phyloP scores from a whole-genome alignment of 73 alveolate genomes.

The Stentor coeruleus region DNA sequence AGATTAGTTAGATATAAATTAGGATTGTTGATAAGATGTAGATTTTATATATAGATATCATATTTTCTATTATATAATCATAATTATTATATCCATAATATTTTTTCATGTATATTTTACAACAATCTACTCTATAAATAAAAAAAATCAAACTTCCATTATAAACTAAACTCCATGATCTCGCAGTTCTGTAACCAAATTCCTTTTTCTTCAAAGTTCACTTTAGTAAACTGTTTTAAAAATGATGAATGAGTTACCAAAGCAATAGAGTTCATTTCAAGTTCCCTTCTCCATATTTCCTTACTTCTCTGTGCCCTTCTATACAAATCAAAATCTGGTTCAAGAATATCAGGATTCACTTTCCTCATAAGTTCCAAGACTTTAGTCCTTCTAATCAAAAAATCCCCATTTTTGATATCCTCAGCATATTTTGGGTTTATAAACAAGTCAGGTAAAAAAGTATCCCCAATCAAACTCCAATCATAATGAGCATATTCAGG shows the following conservation, averaged over 20 bases:
- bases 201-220: not conserved
- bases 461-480: not conserved
- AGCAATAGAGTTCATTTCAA: not conserved
- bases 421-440: not conserved
- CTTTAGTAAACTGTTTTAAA: not conserved
- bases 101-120: too few relatives aligned
- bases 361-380: not conserved
- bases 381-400: not conserved
- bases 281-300: slow-evolving; percentile 2
- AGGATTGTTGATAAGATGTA: too few relatives aligned
- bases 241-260: slow-evolving; percentile 16
- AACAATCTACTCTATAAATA: too few relatives aligned
- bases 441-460: not conserved
- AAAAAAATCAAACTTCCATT: too few relatives aligned
- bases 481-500: not conserved
- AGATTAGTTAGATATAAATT: too few relatives aligned
- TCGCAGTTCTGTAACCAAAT: not conserved
- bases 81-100: too few relatives aligned
- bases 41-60: too few relatives aligned
- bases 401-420: not conserved
- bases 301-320: slow-evolving; percentile 20
- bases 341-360: not conserved
- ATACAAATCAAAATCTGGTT: not conserved
- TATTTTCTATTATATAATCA: too few relatives aligned
- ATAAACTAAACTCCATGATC: not conserved